These are phyloP conservation scores for Fraxinus platypoda DNA, from an alignment of 305 asterid species.

Conservation along the genomic window DNA sequence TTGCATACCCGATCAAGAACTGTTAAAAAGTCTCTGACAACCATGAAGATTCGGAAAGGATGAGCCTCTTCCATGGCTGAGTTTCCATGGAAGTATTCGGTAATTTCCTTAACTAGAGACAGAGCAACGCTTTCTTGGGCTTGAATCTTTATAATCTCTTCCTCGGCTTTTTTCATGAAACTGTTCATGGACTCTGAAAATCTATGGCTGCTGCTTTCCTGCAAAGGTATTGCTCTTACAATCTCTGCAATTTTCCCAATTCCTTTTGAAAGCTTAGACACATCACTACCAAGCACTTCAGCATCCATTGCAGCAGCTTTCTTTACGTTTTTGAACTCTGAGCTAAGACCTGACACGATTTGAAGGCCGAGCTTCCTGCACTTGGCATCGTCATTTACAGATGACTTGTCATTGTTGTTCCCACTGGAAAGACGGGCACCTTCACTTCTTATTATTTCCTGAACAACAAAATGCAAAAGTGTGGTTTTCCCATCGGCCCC, in stretches of 20 bases:
- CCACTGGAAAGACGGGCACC: conserved; percentile 63
- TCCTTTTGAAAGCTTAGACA: conserved; percentile 68
- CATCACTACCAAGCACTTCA: conserved; percentile 63
- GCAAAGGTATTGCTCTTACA: conserved; percentile 24
- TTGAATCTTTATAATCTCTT: conserved; percentile 69
- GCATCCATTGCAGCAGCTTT: conserved; percentile 98
- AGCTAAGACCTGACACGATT: conserved; percentile 66
- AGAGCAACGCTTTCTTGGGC: conserved; percentile 77
- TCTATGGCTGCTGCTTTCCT: conserved; percentile 30
- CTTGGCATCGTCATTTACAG: conserved; percentile 46
- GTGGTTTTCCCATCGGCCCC: conserved; percentile 97
- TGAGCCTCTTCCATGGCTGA: conserved; percentile 91
- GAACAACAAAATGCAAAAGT: conserved; percentile 89
- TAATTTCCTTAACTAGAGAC: conserved; percentile 80
- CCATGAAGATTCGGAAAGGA: conserved; percentile 85
- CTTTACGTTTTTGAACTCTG: conserved; percentile 79
- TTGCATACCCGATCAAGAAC: conserved; percentile 81
- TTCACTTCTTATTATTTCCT: conserved; percentile 82
- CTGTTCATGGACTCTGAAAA: conserved; percentile 52
- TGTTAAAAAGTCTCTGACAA: conserved; percentile 76
- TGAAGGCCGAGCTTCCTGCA: conserved; percentile 80
- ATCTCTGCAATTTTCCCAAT: conserved; percentile 50
- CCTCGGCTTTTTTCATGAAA: conserved; percentile 63
- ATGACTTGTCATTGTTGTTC: conserved; percentile 21
- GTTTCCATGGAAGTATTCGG: conserved; percentile 92